Evolutionary conservation across 805 yeast species (phyloP).

Genomic region (Yarrowia sp.): DNA sequence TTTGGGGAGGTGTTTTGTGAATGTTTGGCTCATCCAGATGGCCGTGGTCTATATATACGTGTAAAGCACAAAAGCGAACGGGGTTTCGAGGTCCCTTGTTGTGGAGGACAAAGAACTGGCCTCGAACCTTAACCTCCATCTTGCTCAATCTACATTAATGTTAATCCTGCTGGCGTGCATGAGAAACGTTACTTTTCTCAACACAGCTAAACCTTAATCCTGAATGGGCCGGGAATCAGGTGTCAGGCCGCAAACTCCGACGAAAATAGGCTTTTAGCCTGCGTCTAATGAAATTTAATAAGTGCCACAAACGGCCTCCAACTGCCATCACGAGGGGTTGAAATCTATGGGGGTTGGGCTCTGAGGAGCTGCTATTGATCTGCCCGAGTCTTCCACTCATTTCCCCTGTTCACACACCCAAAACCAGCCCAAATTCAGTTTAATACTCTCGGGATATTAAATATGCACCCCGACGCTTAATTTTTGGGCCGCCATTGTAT

Average conservation of each 20-base stretch:
- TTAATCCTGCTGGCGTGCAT: neutral
- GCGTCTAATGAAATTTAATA: neutral
- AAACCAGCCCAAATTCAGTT: neutral
- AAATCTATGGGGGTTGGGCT: neutral
- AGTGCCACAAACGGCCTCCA: neutral
- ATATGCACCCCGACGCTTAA: neutral
- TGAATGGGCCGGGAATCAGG: neutral
- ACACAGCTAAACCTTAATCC: neutral
- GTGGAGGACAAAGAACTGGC: neutral
- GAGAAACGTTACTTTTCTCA: neutral
- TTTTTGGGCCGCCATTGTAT: too few species aligned
- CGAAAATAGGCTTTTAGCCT: slow-evolving; percentile 3
- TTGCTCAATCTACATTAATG: slow-evolving; percentile 6
- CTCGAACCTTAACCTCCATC: neutral
- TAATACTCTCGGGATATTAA: neutral
- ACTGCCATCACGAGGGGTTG: neutral
- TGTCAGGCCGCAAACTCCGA: slow-evolving; percentile 5
- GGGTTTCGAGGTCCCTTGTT: neutral
- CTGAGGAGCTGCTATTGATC: too few species aligned
- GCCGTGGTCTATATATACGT: neutral
- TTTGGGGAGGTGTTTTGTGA: neutral
- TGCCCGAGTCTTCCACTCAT: neutral
- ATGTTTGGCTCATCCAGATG: too few species aligned
- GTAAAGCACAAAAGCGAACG: neutral
- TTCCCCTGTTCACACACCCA: too few species aligned